phyloP scores from a whole-genome alignment of 345 rosid genomes.

The Citrus cavaleriei region DNA sequence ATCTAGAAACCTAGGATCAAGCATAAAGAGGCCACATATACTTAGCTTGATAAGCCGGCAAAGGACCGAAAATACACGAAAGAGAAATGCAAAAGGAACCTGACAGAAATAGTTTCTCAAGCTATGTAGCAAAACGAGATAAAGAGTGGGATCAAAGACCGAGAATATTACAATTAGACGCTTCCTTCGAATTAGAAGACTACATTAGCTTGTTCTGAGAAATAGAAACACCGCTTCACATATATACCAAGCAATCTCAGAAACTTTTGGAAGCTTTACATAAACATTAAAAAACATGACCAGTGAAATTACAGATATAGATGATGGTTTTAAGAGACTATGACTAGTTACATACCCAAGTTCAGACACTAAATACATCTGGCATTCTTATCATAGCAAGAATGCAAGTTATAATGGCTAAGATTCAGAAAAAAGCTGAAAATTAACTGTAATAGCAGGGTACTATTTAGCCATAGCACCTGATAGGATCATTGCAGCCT shows the following conservation, averaged over 20 bases:
- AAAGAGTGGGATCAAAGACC: neutral
- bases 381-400: neutral
- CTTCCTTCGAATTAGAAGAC: neutral
- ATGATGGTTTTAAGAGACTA: neutral
- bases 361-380: neutral
- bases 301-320: neutral
- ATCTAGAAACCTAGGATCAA: neutral
- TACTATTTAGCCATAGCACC: constrained; percentile 72
- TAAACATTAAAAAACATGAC: constrained; percentile 8
- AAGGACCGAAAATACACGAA: neutral
- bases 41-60: neutral
- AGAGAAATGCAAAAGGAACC: neutral
- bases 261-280: neutral
- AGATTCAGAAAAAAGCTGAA: neutral
- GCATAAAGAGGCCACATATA: neutral
- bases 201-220: neutral
- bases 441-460: neutral
- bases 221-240: neutral
- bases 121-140: neutral
- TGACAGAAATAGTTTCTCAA: neutral
- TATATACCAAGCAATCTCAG: neutral
- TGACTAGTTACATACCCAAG: constrained; percentile 4
- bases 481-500: constrained; percentile 88
- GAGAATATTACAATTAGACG: too few relatives aligned
- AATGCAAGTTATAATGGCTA: neutral